Conservation (phyloP, 73 alveolate species). For the Paramecium tetraurelia region DNA sequence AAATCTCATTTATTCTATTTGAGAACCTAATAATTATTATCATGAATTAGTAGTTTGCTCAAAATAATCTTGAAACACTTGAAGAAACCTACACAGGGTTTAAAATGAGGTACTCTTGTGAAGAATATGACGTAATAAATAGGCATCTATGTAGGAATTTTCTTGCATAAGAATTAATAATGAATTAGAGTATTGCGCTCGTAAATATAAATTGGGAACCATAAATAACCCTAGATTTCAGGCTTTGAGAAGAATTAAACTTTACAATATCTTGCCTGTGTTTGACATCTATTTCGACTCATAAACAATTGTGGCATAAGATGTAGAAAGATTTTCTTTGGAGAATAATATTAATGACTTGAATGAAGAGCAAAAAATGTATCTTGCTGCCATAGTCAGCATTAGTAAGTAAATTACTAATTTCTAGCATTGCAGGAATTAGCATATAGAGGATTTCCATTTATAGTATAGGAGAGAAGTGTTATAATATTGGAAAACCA, state of each 20-base stretch:
- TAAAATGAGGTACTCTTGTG: not conserved
- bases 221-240: not conserved
- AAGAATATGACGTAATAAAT: not conserved
- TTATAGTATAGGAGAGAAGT: not conserved
- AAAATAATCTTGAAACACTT: not conserved
- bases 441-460: constrained; percentile 7
- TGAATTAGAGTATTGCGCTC: not conserved
- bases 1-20: not conserved
- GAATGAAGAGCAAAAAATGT: not conserved
- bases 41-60: not conserved
- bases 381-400: not conserved
- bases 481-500: not conserved
- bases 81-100: not conserved
- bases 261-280: not conserved
- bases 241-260: not conserved
- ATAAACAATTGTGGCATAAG: not conserved
- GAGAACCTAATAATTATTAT: not conserved
- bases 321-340: not conserved
- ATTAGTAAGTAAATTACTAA: not conserved
- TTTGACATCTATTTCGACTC: not conserved
- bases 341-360: not conserved
- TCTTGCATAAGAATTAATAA: not conserved
- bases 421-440: constrained; percentile 14
- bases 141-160: not conserved
- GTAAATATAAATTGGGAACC: not conserved